Base-by-base conservation (phyloP, 257 asterid species). In the Rubia yunnanensis region DNA sequence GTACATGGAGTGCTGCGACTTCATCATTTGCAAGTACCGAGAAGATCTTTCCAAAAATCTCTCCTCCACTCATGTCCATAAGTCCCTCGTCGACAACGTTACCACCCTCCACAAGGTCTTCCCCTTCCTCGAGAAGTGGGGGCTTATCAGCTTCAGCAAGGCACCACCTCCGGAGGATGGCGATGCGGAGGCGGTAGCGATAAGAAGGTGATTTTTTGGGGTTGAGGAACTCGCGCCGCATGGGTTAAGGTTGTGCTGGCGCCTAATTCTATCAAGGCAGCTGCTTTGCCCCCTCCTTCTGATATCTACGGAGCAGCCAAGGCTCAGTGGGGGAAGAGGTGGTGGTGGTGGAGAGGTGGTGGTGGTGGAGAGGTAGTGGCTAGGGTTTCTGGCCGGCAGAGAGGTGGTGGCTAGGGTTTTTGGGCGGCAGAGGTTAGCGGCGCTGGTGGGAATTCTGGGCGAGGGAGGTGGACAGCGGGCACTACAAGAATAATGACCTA, bases 181-280 rank as follows among this genome's bases (percentile, higher is more conserved):
- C 65, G 87, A 81, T 61, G 87, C n/a, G n/a, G n/a, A 74, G 73
- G 96, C 84, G 56, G 85, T 75, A 5, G 84, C 81, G 67, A 64
- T 57, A 69, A 82, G 79, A 72, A 83, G 60, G 82, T 87, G 88
- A 80, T 79, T 79, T 74, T 75, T 89, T 74, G 86, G 84, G 85
- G 82, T 83, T 73, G 97, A 92, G 74, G 95, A 89, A 86, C 96
- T 96, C 34, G 85, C 95, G 9, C 97, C 98, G 1, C 78, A 92
- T 79, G 97, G 98, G 91, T 89, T 66, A 85, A 92, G 78, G 96
- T 89, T 56, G 97, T 92, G 60, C 96, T 82, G 8, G 95, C 88
- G 6, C 98, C 98, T 5, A 89, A 92, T 77, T 84, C 94, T 17
- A 74, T 80, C 76, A 92, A 92, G 71, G 87, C 96, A 0, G 73